Base-by-base conservation (phyloP, 345 rosid genomes). In the Pistacia integerrima region DNA sequence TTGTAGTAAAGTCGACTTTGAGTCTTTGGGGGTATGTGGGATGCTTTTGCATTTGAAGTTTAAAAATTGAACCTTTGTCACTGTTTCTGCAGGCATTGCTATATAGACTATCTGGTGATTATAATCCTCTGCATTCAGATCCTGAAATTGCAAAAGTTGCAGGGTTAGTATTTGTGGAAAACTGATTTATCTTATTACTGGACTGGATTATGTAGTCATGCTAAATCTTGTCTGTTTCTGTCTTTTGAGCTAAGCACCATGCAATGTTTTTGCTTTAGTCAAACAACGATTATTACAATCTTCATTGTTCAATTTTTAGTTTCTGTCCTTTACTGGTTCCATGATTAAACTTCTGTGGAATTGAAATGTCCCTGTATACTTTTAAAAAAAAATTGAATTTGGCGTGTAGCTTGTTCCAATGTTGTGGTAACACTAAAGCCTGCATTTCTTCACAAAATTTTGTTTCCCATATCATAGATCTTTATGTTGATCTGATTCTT, bases 111-210 rank as follows among this genome's bases (percentile, higher is more conserved):
- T 93, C 98, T 57, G 99, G 99, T 78, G 98, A 96, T 76, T 93
- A 93, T 72, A 93, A 96, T 83, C 99, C 97, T 81, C 80, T 96
- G 75, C 99, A 92, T 85, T 90, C 98, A 20, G 99, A 96, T 85
- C 97, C 97, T 67, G 65, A 65, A 78, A 1, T 92, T 72, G 97
- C 97, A n/a, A 80, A 81, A 83, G 82, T 73, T 76, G 97, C 97
- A 52, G 99, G 97, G 97, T 95, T 66, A 69, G 97, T 88, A 36
- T 36, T 66, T 61, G 1, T 69, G 51, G 49, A 65, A 60, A 57
- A 54, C 57, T 38, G 4, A 28, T 48, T 61, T 73, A 28, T 56
- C 59, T 30, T 22, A 66, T 20, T 22, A 0, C 36, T 57, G 48
- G 74, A 33, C 56, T n/a, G 20, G 35, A n/a, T 30, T 61, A 69